These are phyloP conservation scores for Cyberlindnera sargentensis DNA, from an alignment of 805 yeast genomes.

Conservation along the genomic window DNA sequence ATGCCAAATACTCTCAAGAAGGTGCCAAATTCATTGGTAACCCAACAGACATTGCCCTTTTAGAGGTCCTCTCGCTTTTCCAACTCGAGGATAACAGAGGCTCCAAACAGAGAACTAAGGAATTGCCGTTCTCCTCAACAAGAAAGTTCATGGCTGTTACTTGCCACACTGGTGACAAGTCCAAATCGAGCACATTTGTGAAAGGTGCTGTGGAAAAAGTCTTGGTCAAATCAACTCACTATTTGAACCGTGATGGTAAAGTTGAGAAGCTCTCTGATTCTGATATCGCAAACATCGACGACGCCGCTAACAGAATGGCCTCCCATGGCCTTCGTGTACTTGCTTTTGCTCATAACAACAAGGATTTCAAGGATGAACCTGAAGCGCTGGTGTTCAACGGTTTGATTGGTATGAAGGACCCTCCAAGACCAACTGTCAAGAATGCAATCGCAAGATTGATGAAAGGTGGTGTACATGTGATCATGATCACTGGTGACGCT, in stretches of 20 bases:
- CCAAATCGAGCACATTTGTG: constrained; percentile 53
- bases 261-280: constrained; percentile 50
- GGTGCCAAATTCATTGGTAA: constrained; percentile 75
- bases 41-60: constrained; percentile 89
- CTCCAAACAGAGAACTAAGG: constrained; percentile 52
- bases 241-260: constrained; percentile 52
- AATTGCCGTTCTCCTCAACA: constrained; percentile 76
- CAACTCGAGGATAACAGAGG: constrained; percentile 66
- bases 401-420: constrained; percentile 92
- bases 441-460: constrained; percentile 67
- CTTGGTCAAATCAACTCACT: constrained; percentile 51
- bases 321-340: constrained; percentile 79
- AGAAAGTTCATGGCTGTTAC: constrained; percentile 90
- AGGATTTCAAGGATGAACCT: constrained; percentile 38
- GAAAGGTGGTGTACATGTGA: constrained; percentile 94
- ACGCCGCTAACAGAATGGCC: constrained; percentile 62
- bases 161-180: constrained; percentile 50
- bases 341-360: constrained; percentile 59
- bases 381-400: constrained; percentile 72
- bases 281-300: constrained; percentile 38
- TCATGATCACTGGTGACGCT: constrained; percentile 95
- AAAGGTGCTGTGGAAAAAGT: constrained; percentile 90
- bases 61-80: constrained; percentile 66
- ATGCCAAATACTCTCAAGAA: constrained; percentile 62
- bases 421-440: constrained; percentile 87